Base-by-base conservation (phyloP, 2,329 filamentous ascomycete genomes). In the Ophiostoma sp. region DNA sequence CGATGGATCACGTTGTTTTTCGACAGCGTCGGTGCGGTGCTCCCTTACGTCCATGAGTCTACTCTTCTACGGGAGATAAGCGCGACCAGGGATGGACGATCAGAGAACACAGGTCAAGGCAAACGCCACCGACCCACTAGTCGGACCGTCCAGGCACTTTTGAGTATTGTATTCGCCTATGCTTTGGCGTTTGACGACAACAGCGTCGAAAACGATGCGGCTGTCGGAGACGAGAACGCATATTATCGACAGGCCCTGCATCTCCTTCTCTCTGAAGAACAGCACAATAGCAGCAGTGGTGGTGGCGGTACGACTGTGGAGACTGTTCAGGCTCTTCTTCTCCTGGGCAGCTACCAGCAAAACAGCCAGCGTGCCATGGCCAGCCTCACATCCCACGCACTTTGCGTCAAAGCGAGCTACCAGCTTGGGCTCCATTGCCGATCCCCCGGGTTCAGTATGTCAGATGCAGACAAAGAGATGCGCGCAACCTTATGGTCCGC, bases 331-430 rank as follows among this genome's bases (percentile, higher is more conserved):
- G 68, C 68, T 3, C 68, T 70, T 28, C 45, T 70, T 6, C 48
- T 70, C 12, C 9, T 70, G 28, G 48, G 68, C 4, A 39, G 28
- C 68, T 70, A 70, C 28, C 48, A 70, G 31, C 68, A 70, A 36
- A 70, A 70, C 31, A 70, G 28, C 17, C 68, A 70, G 48, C 28
- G 68, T 11, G 68, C 68, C 7, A 52, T 70, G 68, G 68, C 68
- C 19, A 55, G 45, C 28, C 68, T 70, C 39, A 70, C 68, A 0
- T 52, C 68, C 2, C 68, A 70, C 25, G 28, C 68, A n/a, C 68
- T 70, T 2, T 52, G 45, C 4, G 68, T 70, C 28, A 52, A 57
- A 11, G 33, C 48, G 11, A 36, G 39, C 28, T 70, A 70, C 31
- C 48, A 70, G 45, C 15, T 55, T 2, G 68, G 68, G 8, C 48